Evolutionary conservation across 73 alveolate genomes (phyloP), one percentile per base, ranked within the genome.

Genomic region (Paramecium bursaria): DNA sequence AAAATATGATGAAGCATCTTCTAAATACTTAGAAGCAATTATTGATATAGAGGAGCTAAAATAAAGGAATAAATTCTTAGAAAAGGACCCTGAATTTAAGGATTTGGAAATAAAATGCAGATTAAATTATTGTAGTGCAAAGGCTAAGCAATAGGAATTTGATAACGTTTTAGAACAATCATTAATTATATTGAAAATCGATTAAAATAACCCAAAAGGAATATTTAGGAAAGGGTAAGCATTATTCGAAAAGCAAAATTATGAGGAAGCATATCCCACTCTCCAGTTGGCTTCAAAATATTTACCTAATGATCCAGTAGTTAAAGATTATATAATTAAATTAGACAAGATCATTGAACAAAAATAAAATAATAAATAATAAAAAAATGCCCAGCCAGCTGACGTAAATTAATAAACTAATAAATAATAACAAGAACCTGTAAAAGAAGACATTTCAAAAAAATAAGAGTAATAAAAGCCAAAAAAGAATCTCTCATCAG

Each of bases 221-320:
- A 86, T 88, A 74, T 92, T 82, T 46, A 75, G 95, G 86, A 52
- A 88, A 88, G 97, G 95, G 1, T 86, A 89, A 48, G 93, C 95
- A 5, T 74, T 88, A 31, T 86, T 79, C 47, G 89, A 90, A 17
- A 75, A 85, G 74, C 54, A 89, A 44, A 89, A 85, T 77, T 86
- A 46, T 89, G 92, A 89, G 67, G 87, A 86, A 29, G 95, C 97
- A 44, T 75, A 49, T 67, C 53, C 87, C 10, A 88, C 46, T 76
- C 76, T 92, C 76, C 91, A 88, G 60, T 85, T 85, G 75, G 97
- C 97, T 3, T 74, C 75, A 4, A 21, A 79, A 42, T 19, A 35
- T 21, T 54, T 73, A 50, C 89, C 89, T 10, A 26, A 33, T 33
- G 89, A 79, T 54, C 44, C 26, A 0, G 44, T 57, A 2, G 82